Percentiles rank a stretch among this genome's conserved stretches.
These are phyloP conservation scores for Pyrenochaeta sp. DNA, from an alignment of 2,329 filamentous ascomycete genomes.

Conservation along the genomic window DNA sequence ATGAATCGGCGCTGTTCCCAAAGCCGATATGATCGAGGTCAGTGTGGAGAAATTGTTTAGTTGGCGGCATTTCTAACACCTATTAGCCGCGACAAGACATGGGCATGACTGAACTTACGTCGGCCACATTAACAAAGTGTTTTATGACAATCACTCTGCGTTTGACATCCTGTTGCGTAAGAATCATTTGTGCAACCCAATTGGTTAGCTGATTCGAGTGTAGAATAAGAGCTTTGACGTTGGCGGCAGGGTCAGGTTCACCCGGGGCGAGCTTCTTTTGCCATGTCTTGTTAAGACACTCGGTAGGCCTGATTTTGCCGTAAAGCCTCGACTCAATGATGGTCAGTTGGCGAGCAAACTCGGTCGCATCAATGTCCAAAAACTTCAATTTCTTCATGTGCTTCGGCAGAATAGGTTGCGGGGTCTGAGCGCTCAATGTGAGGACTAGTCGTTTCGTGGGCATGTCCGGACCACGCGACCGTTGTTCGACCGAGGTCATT, in stretches of 20 bases:
- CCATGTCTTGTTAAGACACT: constrained; percentile 99
- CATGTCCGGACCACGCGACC: constrained; percentile 85
- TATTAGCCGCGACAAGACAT: constrained; percentile 30
- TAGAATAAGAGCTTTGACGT: constrained; percentile 94
- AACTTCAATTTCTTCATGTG: constrained; percentile 99
- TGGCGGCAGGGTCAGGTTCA: constrained; percentile 84
- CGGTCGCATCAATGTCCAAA: constrained; percentile 91
- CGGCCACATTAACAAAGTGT: constrained; percentile 94
- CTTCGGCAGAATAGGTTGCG: constrained; percentile 91
- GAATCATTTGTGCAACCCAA: constrained; percentile 99
- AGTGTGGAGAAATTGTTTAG: constrained; percentile 98
- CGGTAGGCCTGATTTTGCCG: constrained; percentile 92
- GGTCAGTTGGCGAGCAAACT: constrained; percentile 96
- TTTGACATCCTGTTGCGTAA: constrained; percentile 92
- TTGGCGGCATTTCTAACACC: constrained; percentile 80
- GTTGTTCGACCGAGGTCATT: constrained; percentile 86
- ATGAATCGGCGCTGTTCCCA: constrained; percentile 93
- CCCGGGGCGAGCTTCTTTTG: constrained; percentile 89
- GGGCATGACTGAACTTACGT: constrained; percentile 67
- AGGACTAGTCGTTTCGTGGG: constrained; percentile 85
- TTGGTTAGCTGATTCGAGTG: constrained; percentile 99
- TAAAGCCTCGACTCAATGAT: constrained; percentile 96
- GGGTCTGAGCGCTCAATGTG: constrained; percentile 82
- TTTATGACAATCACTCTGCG: constrained; percentile 97
- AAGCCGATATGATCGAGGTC: constrained; percentile 95